Base-by-base conservation (phyloP, 768 basidiomycete species). In the Mycena amicta region DNA sequence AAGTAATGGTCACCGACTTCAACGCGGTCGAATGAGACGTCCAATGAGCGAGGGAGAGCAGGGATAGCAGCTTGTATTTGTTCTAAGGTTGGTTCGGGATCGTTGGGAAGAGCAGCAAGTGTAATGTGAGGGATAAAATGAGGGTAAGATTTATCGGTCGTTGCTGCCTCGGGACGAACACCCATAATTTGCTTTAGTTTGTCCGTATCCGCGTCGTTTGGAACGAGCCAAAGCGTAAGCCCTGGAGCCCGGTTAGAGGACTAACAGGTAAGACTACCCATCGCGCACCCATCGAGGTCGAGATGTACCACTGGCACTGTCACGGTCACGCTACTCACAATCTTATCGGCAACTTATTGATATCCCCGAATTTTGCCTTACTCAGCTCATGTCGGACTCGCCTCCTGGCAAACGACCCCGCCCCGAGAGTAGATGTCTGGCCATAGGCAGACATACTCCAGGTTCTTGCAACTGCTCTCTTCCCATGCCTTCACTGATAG, bases 101-200 rank as follows among this genome's bases (percentile, higher is more conserved):
- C 66, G 40, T 64, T 56, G 30, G 71, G 82, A 61, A 73, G 76
- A 43, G 70, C 79, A 57, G 70, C 82, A 64, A 93, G 82, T 0
- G 91, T 92, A 66, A 92, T 80, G 70, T 93, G 90, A 4, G 89
- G 88, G 33, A 80, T 67, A 69, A 91, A 85, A 23, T 64, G 56
- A 1, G 88, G 87, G 67, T 86, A 92, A 0, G 85, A 83, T 6
- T 66, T 62, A 47, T 63, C 52, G 43, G 11, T 70, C 8, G 12
- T 63, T 51, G 47, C 39, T 47, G 43, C 59, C 63, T 66, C 61
- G 53, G 72, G 73, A 50, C 70, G 66, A 57, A 76, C 60, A 5
- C 63, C 62, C 82, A 92, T 87, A 55, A 82, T 63, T 12, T 65
- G 71, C 61, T 72, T 68, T 23, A 92, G 75, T 31, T 70, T 73